A percentile compares a stretch with the other conserved stretches of the same genome.
phyloP scores from a whole-genome alignment of 306 rosid genomes.

The Casuarina cunninghamiana region DNA sequence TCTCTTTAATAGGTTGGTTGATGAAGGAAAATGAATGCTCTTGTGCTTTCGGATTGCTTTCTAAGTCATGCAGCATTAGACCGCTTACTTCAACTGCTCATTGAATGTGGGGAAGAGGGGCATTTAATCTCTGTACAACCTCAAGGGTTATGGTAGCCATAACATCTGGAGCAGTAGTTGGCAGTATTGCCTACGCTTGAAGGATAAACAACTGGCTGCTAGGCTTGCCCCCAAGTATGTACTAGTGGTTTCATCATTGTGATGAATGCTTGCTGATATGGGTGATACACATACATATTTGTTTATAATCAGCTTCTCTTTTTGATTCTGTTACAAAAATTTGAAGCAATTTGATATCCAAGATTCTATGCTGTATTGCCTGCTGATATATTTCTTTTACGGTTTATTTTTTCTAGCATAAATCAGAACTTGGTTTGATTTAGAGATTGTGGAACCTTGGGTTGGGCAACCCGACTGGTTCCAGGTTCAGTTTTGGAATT shows the following conservation, averaged over 20 bases:
- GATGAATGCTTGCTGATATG: slow-evolving; percentile 24
- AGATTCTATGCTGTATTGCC: background rate
- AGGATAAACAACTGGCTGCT: slow-evolving; percentile 88
- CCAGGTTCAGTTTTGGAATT: background rate
- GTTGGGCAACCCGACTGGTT: background rate
- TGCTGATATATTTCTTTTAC: background rate
- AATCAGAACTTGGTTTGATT: background rate
- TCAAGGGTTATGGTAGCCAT: slow-evolving; percentile 60
- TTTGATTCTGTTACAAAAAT: background rate
- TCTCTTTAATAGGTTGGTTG: slow-evolving; percentile 60
- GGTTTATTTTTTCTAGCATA: background rate
- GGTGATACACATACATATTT: slow-evolving; percentile 15
- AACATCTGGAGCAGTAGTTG: slow-evolving; percentile 80
- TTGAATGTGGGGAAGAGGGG: slow-evolving; percentile 72
- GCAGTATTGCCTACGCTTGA: slow-evolving; percentile 98
- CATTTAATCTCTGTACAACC: slow-evolving; percentile 51
- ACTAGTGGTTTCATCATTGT: slow-evolving; percentile 24
- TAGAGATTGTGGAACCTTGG: background rate
- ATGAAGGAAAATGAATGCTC: slow-evolving; percentile 96
- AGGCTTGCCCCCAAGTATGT: slow-evolving; percentile 83
- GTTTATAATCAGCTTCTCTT: background rate
- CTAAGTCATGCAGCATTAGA: slow-evolving; percentile 94
- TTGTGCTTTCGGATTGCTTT: slow-evolving; percentile 96
- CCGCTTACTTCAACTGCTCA: slow-evolving; percentile 75
- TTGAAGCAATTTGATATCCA: slow-evolving; percentile 1